Conservation (phyloP, 768 basidiomycete species). For the Hysterangium stoloniferum region DNA sequence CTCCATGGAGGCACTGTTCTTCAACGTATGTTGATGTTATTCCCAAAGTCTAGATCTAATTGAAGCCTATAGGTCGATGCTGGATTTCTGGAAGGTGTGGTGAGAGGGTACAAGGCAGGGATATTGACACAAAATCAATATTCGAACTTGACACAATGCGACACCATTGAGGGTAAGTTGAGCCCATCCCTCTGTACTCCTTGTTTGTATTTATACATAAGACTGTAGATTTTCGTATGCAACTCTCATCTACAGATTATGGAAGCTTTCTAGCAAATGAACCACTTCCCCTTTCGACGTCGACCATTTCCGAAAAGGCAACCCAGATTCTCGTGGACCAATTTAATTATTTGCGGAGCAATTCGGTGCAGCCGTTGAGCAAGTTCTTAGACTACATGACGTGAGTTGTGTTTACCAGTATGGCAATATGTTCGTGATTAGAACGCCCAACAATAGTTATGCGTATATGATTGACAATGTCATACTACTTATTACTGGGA, state of each 20-base stretch:
- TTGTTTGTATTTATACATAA: background rate
- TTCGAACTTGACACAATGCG: constrained; percentile 92
- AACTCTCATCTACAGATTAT: constrained; percentile 94
- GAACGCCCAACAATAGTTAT: constrained; percentile 51
- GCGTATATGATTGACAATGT: constrained; percentile 99
- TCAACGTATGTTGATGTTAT: constrained; percentile 54
- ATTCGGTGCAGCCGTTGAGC: constrained; percentile 83
- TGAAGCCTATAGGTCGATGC: constrained; percentile 43
- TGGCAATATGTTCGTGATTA: background rate
- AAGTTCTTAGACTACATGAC: constrained; percentile 98
- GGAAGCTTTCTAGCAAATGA: constrained; percentile 98
- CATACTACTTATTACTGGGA: constrained; percentile 93
- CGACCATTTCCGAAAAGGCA: constrained; percentile 94
- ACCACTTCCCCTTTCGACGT: constrained; percentile 85
- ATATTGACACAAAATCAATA: constrained; percentile 87
- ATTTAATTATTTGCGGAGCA: constrained; percentile 88
- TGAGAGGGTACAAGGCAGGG: constrained; percentile 90
- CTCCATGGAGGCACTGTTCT: constrained; percentile 80
- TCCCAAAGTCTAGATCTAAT: constrained; percentile 5
- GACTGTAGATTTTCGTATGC: constrained; percentile 73
- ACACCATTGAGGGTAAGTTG: constrained; percentile 81
- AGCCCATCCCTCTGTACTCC: background rate
- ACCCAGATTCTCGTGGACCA: constrained; percentile 94
- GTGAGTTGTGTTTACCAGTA: constrained; percentile 40
- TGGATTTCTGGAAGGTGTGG: constrained; percentile 76